Conservation (phyloP, 2,329 filamentous ascomycete genomes). For the Byssothecium circinans region DNA sequence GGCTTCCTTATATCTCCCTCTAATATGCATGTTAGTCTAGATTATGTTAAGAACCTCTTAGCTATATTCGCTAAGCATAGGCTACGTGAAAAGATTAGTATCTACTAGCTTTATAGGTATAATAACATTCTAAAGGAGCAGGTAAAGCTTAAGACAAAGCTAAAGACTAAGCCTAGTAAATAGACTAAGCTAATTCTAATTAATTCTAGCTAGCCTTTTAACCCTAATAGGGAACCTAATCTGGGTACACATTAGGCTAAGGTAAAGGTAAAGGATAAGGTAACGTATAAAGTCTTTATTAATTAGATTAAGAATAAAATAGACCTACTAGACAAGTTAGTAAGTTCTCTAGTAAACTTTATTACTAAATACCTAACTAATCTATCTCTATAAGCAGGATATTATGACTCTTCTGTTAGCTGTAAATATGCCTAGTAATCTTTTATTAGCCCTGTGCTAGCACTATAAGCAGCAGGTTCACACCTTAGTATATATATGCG, state of each 20-base stretch:
- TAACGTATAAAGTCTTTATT: conserved; percentile 5
- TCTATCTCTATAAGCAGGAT: too few relatives aligned
- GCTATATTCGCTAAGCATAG: conserved; percentile 9
- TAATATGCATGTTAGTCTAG: conserved; percentile 9
- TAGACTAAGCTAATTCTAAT: conserved; percentile 10
- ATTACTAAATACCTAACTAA: too few relatives aligned
- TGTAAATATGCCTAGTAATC: too few relatives aligned
- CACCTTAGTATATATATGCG: too few relatives aligned
- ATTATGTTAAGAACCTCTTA: conserved; percentile 11
- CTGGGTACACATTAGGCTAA: neutral
- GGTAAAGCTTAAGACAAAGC: conserved; percentile 11
- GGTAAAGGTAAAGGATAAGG: conserved; percentile 2
- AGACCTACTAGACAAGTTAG: conserved; percentile 6
- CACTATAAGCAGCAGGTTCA: too few relatives aligned
- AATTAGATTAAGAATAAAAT: conserved; percentile 5
- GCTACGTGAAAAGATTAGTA: conserved; percentile 1
- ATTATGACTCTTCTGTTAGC: too few relatives aligned
- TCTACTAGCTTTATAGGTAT: conserved; percentile 9
- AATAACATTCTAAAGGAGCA: conserved; percentile 9
- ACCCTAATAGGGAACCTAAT: neutral
- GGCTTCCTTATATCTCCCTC: conserved; percentile 11
- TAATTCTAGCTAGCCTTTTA: conserved; percentile 5
- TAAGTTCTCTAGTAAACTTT: too few relatives aligned
- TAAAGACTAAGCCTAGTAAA: conserved; percentile 12
- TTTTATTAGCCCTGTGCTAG: too few relatives aligned